Percentiles rank a stretch among this genome's conserved stretches.
These are phyloP conservation scores for Cymbopogon flexuosus DNA, from an alignment of 202 grass and related monocot genomes.

Conservation along the genomic window DNA sequence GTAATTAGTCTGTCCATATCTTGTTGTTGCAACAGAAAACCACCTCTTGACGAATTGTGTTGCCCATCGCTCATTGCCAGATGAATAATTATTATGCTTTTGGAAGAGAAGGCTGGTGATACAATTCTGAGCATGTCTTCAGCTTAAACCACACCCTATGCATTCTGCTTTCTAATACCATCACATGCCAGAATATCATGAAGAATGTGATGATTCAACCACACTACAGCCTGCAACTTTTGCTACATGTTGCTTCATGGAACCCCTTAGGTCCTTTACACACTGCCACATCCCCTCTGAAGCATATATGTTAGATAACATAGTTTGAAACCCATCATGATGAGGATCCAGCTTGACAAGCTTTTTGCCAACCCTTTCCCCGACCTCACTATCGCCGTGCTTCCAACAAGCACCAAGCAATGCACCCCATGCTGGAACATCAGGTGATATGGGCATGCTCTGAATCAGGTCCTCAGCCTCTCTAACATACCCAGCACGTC, in stretches of 20 bases:
- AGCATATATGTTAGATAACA: conserved; percentile 88
- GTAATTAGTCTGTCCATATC: neutral
- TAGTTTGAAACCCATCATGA: conserved; percentile 77
- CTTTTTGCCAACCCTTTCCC: conserved; percentile 66
- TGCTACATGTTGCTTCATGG: conserved; percentile 59
- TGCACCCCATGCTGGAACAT: conserved; percentile 82
- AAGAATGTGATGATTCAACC: conserved; percentile 41
- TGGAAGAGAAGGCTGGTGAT: neutral
- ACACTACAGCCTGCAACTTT: conserved; percentile 64
- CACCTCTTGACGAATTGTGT: neutral
- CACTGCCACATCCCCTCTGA: conserved; percentile 72
- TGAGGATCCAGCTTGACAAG: conserved; percentile 63
- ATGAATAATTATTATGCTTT: neutral
- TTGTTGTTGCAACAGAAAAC: too few relatives aligned
- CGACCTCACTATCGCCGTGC: conserved; percentile 64
- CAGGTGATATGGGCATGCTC: conserved; percentile 74
- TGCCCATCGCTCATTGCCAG: neutral
- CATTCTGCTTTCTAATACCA: conserved; percentile 25
- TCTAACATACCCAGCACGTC: conserved; percentile 71
- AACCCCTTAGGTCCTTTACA: conserved; percentile 63
- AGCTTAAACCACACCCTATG: conserved; percentile 6
- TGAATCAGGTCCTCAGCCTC: conserved; percentile 74
- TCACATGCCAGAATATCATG: conserved; percentile 44
- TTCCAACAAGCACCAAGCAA: conserved; percentile 82
- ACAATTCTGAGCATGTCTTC: conserved; percentile 4